phyloP scores from a whole-genome alignment of 768 basidiomycete species.

The Pleurotus djamor region DNA sequence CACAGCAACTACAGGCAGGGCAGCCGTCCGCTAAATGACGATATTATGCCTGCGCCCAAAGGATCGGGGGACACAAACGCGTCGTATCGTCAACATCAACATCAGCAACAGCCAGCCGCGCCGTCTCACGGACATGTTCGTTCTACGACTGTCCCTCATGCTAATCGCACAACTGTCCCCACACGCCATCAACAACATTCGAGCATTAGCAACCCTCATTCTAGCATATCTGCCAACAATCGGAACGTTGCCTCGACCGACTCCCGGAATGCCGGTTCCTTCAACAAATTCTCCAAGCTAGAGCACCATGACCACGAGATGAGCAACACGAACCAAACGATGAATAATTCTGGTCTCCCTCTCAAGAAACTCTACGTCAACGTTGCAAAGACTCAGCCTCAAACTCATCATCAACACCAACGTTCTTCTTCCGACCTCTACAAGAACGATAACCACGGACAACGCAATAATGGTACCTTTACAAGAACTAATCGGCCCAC shows the following conservation, averaged over 20 bases:
- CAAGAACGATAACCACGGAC: conserved; percentile 6
- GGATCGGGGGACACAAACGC: neutral
- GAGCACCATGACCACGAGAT: conserved; percentile 10
- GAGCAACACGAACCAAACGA: conserved; percentile 13
- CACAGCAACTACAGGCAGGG: conserved; percentile 2
- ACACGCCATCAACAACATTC: conserved; percentile 2
- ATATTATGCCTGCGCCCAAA: neutral
- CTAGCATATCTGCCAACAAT: neutral
- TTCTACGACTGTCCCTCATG: conserved; percentile 3
- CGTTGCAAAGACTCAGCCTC: conserved; percentile 6
- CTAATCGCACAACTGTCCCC: neutral
- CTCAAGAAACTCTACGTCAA: conserved; percentile 18
- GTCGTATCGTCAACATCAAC: too few species aligned
- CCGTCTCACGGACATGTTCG: neutral
- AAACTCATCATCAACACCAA: conserved; percentile 10
- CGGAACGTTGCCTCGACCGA: neutral
- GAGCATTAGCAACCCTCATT: conserved; percentile 1
- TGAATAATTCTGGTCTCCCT: conserved; percentile 13
- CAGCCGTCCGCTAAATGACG: neutral
- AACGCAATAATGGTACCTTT: conserved; percentile 6
- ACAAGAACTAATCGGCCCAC: conserved; percentile 3
- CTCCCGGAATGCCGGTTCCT: conserved; percentile 1
- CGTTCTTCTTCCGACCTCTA: conserved; percentile 1
- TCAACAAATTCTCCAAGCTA: conserved; percentile 12
- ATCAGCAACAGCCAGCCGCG: neutral